Evolutionary conservation across 768 basidiomycete species (phyloP).

Genomic region (Clathrus columnatus): DNA sequence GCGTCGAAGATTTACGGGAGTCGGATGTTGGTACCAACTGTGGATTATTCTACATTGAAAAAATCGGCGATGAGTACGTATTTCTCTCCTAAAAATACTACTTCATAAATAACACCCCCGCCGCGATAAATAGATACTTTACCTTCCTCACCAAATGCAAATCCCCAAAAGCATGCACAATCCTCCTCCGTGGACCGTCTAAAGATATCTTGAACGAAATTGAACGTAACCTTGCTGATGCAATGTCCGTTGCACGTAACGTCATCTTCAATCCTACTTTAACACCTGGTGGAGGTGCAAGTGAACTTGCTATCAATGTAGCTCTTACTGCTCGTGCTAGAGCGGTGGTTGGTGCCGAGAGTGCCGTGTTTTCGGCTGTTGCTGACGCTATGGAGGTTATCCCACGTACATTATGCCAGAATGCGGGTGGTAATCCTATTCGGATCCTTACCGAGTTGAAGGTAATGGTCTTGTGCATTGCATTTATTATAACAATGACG

Average conservation of each 20-base stretch:
- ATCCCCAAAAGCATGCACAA: constrained; percentile 92
- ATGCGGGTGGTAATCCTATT: constrained; percentile 92
- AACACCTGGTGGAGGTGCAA: constrained; percentile 94
- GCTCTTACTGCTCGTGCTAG: constrained; percentile 75
- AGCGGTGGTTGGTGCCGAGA: constrained; percentile 78
- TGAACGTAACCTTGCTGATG: constrained; percentile 94
- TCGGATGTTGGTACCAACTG: constrained; percentile 87
- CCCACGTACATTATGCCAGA: constrained; percentile 89
- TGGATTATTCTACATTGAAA: constrained; percentile 94
- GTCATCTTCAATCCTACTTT: constrained; percentile 92
- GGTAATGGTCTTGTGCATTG: too few relatives aligned
- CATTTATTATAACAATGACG: too few relatives aligned
- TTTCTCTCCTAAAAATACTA: neutral
- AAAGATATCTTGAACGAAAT: constrained; percentile 99
- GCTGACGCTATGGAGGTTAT: constrained; percentile 97
- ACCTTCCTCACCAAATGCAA: constrained; percentile 91
- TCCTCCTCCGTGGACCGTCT: constrained; percentile 93
- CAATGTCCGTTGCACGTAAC: constrained; percentile 95
- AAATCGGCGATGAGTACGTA: constrained; percentile 86
- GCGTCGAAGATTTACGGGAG: constrained; percentile 89
- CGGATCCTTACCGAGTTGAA: constrained; percentile 87
- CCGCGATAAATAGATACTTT: constrained; percentile 63
- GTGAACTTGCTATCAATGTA: constrained; percentile 95
- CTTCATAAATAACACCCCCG: neutral
- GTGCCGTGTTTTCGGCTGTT: constrained; percentile 86